Conservation (phyloP, 441 rosid species). For the Capsella rubella region DNA sequence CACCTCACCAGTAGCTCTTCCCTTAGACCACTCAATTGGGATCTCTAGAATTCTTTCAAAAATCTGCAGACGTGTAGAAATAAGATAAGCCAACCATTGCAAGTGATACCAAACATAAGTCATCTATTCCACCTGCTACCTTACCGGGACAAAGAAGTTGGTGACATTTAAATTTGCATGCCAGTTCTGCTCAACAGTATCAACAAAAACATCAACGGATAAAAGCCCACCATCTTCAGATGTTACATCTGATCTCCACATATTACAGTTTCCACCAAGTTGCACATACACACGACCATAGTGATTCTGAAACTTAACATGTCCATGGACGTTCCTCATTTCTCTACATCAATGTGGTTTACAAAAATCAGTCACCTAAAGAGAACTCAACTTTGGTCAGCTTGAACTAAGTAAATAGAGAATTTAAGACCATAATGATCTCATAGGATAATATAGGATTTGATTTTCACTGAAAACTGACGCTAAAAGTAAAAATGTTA, state of each 20-base stretch:
- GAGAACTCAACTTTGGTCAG: conserved; percentile 13
- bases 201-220: conserved; percentile 95
- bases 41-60: conserved; percentile 95
- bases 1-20: conserved; percentile 99
- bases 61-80: conserved; percentile 62
- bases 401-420: conserved; percentile 26
- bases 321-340: conserved; percentile 86
- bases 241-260: conserved; percentile 82
- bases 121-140: conserved; percentile 49
- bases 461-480: conserved; percentile 22
- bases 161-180: conserved; percentile 91
- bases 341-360: conserved; percentile 61
- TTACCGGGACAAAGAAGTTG: conserved; percentile 96
- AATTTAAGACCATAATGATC: conserved; percentile 18
- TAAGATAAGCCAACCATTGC: conserved; percentile 40
- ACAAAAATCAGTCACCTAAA: conserved; percentile 44
- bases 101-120: conserved; percentile 26
- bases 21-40: conserved; percentile 87
- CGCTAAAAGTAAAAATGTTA: conserved; percentile 5
- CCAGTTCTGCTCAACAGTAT: conserved; percentile 90
- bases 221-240: conserved; percentile 97
- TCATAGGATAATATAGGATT: conserved; percentile 9
- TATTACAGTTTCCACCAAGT: conserved; percentile 88
- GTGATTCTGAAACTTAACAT: conserved; percentile 92
- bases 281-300: conserved; percentile 87